Evolutionary conservation across 139 green algal species (phyloP).

Genomic region (Micractinium sp.): DNA sequence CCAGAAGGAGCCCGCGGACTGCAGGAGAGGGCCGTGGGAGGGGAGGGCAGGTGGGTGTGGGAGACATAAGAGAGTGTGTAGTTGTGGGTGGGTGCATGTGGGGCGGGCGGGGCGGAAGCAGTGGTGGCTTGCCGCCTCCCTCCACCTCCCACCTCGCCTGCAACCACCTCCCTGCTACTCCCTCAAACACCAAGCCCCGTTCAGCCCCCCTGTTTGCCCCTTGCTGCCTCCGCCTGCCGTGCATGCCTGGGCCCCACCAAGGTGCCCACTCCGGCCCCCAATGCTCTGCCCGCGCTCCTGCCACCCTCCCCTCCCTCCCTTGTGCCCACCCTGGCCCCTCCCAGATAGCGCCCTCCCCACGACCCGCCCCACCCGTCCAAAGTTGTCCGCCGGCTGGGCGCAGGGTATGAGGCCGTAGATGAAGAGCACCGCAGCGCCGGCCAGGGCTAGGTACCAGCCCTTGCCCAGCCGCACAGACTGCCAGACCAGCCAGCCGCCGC

Average conservation of each 20-base stretch:
- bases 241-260: too few relatives aligned
- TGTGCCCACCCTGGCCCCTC: too few relatives aligned
- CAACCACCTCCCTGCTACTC: too few relatives aligned
- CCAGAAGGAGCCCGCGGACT: background rate
- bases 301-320: background rate
- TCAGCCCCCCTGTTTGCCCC: too few relatives aligned
- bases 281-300: background rate
- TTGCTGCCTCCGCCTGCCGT: too few relatives aligned
- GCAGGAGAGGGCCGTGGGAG: too few relatives aligned
- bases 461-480: slow-evolving; percentile 67
- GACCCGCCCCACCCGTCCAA: slow-evolving; percentile 43
- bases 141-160: too few relatives aligned
- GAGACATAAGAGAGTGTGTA: too few relatives aligned
- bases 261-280: background rate
- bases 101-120: too few relatives aligned
- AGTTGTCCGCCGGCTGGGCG: slow-evolving; percentile 74
- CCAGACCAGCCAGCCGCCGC: slow-evolving; percentile 90
- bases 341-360: background rate
- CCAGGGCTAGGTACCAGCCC: slow-evolving; percentile 37
- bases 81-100: too few relatives aligned
- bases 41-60: background rate
- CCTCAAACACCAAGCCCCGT: too few relatives aligned
- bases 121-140: too few relatives aligned
- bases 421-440: slow-evolving; percentile 64
- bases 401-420: slow-evolving; percentile 85